Percentiles rank a stretch among this genome's conserved stretches.
These are phyloP conservation scores for Neophaeococcomyces aloes DNA, from an alignment of 2,329 filamentous ascomycete genomes.

Conservation along the genomic window DNA sequence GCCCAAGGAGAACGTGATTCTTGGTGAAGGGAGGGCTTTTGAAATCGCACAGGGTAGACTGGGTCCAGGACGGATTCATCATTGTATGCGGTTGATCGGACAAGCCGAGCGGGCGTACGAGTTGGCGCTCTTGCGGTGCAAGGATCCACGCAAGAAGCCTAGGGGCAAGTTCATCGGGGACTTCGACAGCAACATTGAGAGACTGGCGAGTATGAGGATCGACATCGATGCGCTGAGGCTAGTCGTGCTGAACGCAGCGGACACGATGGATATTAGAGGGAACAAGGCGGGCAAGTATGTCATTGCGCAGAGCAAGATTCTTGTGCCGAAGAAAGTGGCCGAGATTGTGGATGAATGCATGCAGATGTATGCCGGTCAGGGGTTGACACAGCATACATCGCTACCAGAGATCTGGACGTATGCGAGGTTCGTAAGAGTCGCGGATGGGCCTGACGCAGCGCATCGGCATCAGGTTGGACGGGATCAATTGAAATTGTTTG, in stretches of 20 bases:
- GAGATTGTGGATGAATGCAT: constrained; percentile 75
- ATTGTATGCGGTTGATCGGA: constrained; percentile 79
- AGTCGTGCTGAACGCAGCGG: constrained; percentile 74
- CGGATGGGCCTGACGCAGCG: constrained; percentile 82
- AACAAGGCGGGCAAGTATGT: constrained; percentile 73
- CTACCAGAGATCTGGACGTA: constrained; percentile 70
- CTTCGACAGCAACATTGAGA: constrained; percentile 78
- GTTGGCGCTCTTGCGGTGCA: constrained; percentile 77
- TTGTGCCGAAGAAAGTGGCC: constrained; percentile 63
- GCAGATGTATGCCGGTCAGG: constrained; percentile 60
- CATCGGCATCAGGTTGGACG: constrained; percentile 47
- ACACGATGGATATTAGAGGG: constrained; percentile 75
- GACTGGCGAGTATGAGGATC: constrained; percentile 70
- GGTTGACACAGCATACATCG: constrained; percentile 76
- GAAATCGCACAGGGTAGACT: constrained; percentile 87
- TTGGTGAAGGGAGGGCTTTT: constrained; percentile 75
- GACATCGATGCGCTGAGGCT: constrained; percentile 78
- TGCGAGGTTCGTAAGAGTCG: constrained; percentile 62
- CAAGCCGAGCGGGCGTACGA: constrained; percentile 73
- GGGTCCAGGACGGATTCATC: constrained; percentile 79
- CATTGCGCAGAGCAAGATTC: constrained; percentile 77
- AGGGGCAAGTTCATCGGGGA: constrained; percentile 72
- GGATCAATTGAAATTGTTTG: constrained; percentile 13
- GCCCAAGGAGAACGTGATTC: constrained; percentile 56
- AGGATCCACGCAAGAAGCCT: constrained; percentile 69